Evolutionary conservation across 192 early-diverging fungal genomes (phyloP), one percentile per base, ranked within the genome.

Genomic region (Podila horticola): DNA sequence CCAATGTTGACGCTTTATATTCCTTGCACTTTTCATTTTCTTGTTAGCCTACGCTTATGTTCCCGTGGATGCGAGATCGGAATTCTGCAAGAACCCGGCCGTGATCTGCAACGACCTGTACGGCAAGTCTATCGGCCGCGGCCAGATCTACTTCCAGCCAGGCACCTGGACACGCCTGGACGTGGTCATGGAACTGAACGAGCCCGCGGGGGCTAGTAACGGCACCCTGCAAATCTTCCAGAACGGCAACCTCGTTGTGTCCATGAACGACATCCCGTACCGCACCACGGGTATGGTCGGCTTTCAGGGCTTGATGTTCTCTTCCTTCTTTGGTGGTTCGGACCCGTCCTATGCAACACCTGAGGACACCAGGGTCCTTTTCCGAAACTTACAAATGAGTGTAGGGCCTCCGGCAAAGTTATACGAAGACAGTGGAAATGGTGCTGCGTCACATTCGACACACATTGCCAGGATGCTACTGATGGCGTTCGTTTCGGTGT

Each of bases 251-350:
- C 33, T 72, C 5, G 72, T 69, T 22, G 76, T 87, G 12, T 74
- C 73, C 33, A 66, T 72, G 55, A 71, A 74, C 26, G 58, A 83
- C 24, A 45, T 89, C 1, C 72, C 74, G 1, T 89, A 84, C 51
- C 79, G 83, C 20, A 48, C 82, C 13, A 82, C 67, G 26, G 79
- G 84, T 11, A 82, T 82, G 60, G 73, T 89, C 33, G 84, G 79
- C 1, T 74, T 86, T 22, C 74, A 84, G 30, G 82, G 79, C 10
- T n/a, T 86, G 20, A 77, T 85, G 72, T 89, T 89, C 62, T 87
- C 84, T 4, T 84, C 87, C 8, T 89, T 89, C 69, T 89, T 86
- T 75, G 87, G 87, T 61, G 87, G 87, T 7, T 74, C 75, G 20
- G 67, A 72, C 12, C 31, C 77, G 3, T 45, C 62, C 10, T 89